Base-by-base conservation (phyloP, 2,329 filamentous ascomycete genomes). In the Aureobasidium vineae region DNA sequence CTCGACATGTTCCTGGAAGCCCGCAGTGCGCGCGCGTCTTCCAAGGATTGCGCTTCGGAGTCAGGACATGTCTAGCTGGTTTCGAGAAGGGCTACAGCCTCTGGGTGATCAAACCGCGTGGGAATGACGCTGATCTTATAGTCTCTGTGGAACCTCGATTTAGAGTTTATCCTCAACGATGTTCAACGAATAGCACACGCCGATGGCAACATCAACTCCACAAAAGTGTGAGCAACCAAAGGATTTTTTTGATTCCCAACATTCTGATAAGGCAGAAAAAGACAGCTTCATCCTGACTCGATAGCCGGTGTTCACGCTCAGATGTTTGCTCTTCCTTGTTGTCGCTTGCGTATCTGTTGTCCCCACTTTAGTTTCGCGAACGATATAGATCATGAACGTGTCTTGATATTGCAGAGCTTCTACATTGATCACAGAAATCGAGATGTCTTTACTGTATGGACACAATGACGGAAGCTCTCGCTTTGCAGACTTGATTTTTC, bases 41-140 rank as follows among this genome's bases (percentile, higher is more conserved):
- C 11, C 57, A 47, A 61, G 57, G 57, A 40, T 50, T 40, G 10
- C 57, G 41, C 43, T 47, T 43, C 43, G 57, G 57, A 50, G 43
- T n/a, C 41, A 61, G 38, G 56, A 60, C 19, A 26, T 60, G 56
- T 45, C 43, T 60, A 45, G 57, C 57, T 61, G 43, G 41, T 49
- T 61, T 61, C 23, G 57, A 61, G 45, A 38, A 38, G 28, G 21
- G 43, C 57, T 61, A 61, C 57, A 50, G 43, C 57, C 57, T 61
- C 31, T 36, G 26, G 21, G 21, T 61, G 57, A 43, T 31, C 57
- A 31, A 61, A 49, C 28, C 56, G 40, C 23, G 1, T 4, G 57
- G 57, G 43, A 15, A 61, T 61, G 57, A 61, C 57, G 57, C 21
- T 13, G 43, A 61, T 61, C 43, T 61, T 61, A 59, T 59, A 59